These are phyloP conservation scores for Quercus rubra DNA, from an alignment of 306 rosid species.

Conservation along the genomic window DNA sequence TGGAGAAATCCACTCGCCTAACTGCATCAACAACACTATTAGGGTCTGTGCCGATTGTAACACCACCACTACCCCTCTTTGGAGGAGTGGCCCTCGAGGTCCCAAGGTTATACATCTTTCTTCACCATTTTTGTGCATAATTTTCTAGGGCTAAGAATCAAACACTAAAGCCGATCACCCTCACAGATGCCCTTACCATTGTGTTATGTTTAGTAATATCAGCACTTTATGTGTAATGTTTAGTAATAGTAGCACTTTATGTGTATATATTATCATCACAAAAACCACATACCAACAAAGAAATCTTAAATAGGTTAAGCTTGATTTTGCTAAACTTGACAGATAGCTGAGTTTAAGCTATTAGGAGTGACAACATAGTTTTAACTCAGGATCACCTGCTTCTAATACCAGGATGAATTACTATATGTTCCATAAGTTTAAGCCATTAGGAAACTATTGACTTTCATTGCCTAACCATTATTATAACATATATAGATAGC, in stretches of 20 bases:
- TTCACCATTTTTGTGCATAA: no score
- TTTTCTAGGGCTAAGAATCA: no score
- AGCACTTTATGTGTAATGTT: background rate
- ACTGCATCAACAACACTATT: slow-evolving; percentile 20
- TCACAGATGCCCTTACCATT: background rate
- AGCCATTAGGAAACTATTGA: no score
- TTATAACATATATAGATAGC: no score
- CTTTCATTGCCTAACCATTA: no score
- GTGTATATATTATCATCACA: background rate
- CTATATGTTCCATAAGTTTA: no score
- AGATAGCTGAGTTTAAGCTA: no score
- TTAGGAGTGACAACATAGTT: no score
- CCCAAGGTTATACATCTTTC: slow-evolving; percentile 61
- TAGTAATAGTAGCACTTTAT: background rate
- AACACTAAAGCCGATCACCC: no score
- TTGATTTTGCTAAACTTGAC: background rate
- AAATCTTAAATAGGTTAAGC: background rate
- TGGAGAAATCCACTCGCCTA: slow-evolving; percentile 29
- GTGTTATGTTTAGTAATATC: background rate
- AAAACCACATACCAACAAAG: background rate
- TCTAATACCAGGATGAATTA: no score
- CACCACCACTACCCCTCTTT: slow-evolving; percentile 82
- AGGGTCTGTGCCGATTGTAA: slow-evolving; percentile 90
- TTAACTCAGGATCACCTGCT: no score
- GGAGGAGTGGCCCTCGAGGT: slow-evolving; percentile 95